Percentiles rank a stretch among this genome's conserved stretches.
Evolutionary conservation across 345 rosid species (phyloP).

Genomic region (Acer negundo): DNA sequence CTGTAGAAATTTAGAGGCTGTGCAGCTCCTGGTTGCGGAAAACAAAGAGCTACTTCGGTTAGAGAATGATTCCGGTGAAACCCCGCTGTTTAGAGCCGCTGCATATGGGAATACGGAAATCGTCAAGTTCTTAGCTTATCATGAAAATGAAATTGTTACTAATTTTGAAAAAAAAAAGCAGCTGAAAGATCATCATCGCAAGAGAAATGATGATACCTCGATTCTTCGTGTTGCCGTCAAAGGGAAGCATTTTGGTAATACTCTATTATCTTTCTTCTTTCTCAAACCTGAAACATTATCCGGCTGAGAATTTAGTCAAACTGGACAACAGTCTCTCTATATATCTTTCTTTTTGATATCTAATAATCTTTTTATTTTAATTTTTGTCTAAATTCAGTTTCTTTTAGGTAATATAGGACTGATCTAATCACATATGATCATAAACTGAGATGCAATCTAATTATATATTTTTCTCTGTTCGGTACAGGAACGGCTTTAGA

Average conservation of each 20-base stretch:
- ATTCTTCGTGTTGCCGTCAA: conserved; percentile 28
- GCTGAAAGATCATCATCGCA: background rate
- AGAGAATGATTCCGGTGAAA: background rate
- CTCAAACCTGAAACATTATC: too few species aligned
- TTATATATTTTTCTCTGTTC: background rate
- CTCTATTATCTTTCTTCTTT: too few species aligned
- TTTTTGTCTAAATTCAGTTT: too few species aligned
- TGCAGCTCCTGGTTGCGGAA: background rate
- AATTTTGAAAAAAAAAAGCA: too few species aligned
- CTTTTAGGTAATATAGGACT: too few species aligned
- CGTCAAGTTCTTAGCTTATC: background rate
- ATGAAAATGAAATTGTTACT: background rate
- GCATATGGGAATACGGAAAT: background rate
- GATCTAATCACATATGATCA: too few species aligned
- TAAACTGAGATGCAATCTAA: too few species aligned
- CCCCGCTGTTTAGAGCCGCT: background rate
- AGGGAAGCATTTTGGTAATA: conserved; percentile 20
- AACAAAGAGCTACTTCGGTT: background rate
- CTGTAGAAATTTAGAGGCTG: background rate
- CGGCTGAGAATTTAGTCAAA: too few species aligned
- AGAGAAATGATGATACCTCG: background rate
- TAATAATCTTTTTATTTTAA: too few species aligned
- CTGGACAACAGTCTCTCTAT: background rate
- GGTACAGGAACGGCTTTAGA: conserved; percentile 25
- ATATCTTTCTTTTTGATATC: background rate